Conservation (phyloP, 371 early-diverging fungal genomes). For the Mortierella sp. region DNA sequence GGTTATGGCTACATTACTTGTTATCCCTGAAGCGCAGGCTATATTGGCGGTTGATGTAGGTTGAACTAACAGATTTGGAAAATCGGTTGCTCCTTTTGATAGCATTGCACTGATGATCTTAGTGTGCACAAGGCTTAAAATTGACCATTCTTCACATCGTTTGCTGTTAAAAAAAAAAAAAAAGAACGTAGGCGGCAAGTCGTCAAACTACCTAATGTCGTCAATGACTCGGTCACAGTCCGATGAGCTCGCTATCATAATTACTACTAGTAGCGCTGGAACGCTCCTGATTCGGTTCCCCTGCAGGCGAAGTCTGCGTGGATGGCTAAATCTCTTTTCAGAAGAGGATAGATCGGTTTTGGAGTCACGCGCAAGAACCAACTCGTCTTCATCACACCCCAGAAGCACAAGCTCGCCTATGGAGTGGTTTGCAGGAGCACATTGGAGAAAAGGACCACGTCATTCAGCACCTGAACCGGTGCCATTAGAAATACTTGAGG, state of each 20-base stretch:
- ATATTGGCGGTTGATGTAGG: constrained; percentile 31
- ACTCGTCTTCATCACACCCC: too few species aligned
- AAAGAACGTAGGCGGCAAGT: constrained; percentile 9
- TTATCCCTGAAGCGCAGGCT: constrained; percentile 34
- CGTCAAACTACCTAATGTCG: constrained; percentile 16
- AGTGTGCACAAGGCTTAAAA: neutral
- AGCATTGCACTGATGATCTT: neutral
- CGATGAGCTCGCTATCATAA: constrained; percentile 8
- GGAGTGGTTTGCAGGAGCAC: too few species aligned
- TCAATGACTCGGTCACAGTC: constrained; percentile 10
- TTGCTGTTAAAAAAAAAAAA: too few species aligned
- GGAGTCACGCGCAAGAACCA: too few species aligned
- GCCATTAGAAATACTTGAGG: too few species aligned
- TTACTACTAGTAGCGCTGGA: constrained; percentile 5
- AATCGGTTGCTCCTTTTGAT: neutral
- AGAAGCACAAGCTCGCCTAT: too few species aligned
- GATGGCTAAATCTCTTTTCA: constrained; percentile 21
- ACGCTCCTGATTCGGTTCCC: constrained; percentile 22
- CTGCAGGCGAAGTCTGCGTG: constrained; percentile 8
- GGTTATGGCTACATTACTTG: constrained; percentile 37
- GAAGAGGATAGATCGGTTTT: constrained; percentile 8
- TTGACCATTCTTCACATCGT: too few species aligned
- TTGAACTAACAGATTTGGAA: neutral
- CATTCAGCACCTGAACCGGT: too few species aligned
- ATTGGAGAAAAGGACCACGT: too few species aligned